Conservation (phyloP, 1,284 basidiomycete genomes). For the Ceratobasidium sp. region DNA sequence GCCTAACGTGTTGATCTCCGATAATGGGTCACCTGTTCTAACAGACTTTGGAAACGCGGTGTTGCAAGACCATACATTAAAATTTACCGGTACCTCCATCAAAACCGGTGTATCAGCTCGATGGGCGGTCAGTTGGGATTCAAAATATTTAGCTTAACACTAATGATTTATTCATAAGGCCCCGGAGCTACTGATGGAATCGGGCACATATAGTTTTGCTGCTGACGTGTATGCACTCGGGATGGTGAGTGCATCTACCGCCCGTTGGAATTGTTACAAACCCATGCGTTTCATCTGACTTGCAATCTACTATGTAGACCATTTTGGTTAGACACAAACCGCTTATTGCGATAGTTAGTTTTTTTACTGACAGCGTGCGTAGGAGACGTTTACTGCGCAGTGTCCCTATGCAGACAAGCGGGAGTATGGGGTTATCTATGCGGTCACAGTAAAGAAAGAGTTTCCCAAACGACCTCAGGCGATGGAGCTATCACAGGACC, state of each 20-base stretch:
- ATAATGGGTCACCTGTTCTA: not conserved
- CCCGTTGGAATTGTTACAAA: not conserved
- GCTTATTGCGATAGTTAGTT: not conserved
- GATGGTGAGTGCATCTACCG: conserved; percentile 1
- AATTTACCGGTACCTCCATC: not conserved
- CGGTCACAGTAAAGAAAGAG: not conserved
- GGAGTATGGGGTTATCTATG: not conserved
- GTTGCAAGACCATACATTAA: not conserved
- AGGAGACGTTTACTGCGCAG: conserved; percentile 6
- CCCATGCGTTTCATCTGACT: not conserved
- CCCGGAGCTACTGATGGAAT: conserved; percentile 9
- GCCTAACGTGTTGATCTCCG: conserved; percentile 7
- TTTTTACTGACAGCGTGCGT: too few relatives aligned
- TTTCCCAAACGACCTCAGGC: not conserved
- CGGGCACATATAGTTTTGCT: not conserved
- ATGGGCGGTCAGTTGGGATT: conserved; percentile 9
- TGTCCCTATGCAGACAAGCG: not conserved
- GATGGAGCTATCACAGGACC: not conserved
- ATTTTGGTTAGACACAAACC: not conserved
- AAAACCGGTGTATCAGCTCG: not conserved
- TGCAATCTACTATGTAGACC: not conserved
- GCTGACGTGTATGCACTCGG: conserved; percentile 24
- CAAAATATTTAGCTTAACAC: not conserved
- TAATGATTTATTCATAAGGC: not conserved
- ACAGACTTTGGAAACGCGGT: conserved; percentile 10